Conservation (phyloP, 768 basidiomycete genomes). For the Boletus bicolor region DNA sequence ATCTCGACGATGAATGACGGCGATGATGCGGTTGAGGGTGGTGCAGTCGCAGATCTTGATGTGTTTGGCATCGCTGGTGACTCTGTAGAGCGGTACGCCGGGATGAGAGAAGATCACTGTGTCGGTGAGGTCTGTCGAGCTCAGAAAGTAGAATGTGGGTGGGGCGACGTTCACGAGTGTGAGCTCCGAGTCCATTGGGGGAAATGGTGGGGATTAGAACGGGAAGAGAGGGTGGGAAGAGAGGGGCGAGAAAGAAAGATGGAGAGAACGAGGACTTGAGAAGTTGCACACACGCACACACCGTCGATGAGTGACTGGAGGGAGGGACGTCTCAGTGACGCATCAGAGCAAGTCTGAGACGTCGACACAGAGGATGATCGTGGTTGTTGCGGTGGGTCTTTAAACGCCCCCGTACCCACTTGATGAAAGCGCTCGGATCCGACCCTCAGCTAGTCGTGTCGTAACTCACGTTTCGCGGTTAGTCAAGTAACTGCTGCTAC, state of each 20-base stretch:
- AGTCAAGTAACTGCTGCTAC: not conserved
- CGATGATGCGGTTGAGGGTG: constrained; percentile 13
- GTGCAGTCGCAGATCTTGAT: constrained; percentile 16
- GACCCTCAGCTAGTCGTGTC: not conserved
- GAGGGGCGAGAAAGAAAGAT: not conserved
- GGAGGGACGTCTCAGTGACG: not conserved
- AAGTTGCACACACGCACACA: not conserved
- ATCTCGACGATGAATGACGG: constrained; percentile 26
- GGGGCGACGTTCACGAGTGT: constrained; percentile 27
- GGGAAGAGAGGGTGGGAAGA: not conserved
- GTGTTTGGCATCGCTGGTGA: constrained; percentile 20
- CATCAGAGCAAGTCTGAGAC: not conserved
- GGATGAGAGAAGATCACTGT: constrained; percentile 19
- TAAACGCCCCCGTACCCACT: not conserved
- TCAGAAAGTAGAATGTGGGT: constrained; percentile 29
- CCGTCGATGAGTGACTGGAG: not conserved
- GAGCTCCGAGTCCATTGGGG: constrained; percentile 26
- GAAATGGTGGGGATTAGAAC: no score
- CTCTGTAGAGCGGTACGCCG: constrained; percentile 23
- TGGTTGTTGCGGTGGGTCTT: not conserved
- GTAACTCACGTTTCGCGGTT: not conserved
- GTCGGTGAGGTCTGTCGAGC: constrained; percentile 17
- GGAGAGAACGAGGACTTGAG: not conserved
- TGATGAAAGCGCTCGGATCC: not conserved
- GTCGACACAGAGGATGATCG: not conserved